phyloP scores from a whole-genome alignment of 495 filamentous ascomycete genomes.

The Lepraria neglecta region DNA sequence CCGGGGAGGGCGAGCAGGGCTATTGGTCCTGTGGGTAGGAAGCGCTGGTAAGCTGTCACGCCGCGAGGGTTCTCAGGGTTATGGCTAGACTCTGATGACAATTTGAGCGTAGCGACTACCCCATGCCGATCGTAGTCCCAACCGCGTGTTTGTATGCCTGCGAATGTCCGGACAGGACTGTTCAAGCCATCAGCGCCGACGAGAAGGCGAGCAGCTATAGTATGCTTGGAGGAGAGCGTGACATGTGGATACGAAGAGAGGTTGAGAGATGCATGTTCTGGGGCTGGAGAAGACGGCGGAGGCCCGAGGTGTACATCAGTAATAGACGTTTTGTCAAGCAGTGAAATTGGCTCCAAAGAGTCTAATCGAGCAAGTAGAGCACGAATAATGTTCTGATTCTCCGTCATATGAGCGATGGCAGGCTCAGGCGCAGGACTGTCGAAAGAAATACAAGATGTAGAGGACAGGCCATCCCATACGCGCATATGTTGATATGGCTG shows the following conservation, averaged over 20 bases:
- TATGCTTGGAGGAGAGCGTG: constrained; percentile 50
- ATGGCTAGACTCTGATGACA: constrained; percentile 37
- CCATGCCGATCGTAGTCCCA: constrained; percentile 94
- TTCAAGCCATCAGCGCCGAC: constrained; percentile 93
- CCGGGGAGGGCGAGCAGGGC: constrained; percentile 85
- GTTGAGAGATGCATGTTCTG: constrained; percentile 61
- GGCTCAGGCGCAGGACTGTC: constrained; percentile 55
- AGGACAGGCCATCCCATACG: constrained; percentile 94
- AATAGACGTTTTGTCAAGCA: constrained; percentile 71
- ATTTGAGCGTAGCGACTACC: constrained; percentile 77
- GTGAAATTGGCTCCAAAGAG: constrained; percentile 57
- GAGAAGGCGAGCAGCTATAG: constrained; percentile 71
- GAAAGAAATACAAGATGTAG: constrained; percentile 80
- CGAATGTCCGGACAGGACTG: constrained; percentile 85
- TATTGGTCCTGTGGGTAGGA: constrained; percentile 85
- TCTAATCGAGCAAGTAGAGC: constrained; percentile 65
- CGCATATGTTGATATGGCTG: constrained; percentile 89
- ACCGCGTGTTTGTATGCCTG: constrained; percentile 72
- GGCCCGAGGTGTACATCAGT: constrained; percentile 66
- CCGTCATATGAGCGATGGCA: constrained; percentile 87
- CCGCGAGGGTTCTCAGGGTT: constrained; percentile 20
- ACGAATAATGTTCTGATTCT: constrained; percentile 82
- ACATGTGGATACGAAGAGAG: constrained; percentile 83
- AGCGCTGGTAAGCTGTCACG: constrained; percentile 88
- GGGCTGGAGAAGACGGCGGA: constrained; percentile 15